Evolutionary conservation across 805 yeast species (phyloP), one percentile per base, ranked within the genome.

Genomic region (Candida dajiaensis): DNA sequence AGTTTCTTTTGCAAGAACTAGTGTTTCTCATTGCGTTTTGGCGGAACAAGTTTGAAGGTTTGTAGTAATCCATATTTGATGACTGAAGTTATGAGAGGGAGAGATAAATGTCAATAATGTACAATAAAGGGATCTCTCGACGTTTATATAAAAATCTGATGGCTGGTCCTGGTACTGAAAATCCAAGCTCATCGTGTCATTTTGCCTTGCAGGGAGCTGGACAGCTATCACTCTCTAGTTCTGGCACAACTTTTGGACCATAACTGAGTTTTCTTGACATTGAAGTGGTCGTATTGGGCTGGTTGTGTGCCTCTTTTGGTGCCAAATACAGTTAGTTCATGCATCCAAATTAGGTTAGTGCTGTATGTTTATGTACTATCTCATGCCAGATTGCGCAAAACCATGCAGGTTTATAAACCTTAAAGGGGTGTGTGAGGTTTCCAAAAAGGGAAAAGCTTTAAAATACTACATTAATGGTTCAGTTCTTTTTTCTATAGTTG

Each of bases 11-110:
- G 19, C 45, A 16, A 12, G 59, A 52, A 22, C 50, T 47, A 3
- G 38, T 47, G 21, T 51, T 51, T 37, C 46, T 52, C 43, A 58
- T 49, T 12, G 65, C 65, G 44, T 61, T 59, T 46, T 57, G 58
- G 40, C 65, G 59, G 41, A 58, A 59, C 11, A 61, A 44, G 2
- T 28, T 39, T 9, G 61, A 35, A 33, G 65, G 65, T 23, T 46
- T 42, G 48, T 61, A 61, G 51, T 45, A 53, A n/a, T 50, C 56
- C 59, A 52, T 56, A 13, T 16, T 36, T n/a, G n/a, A 28, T 7
- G 31, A 13, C 31, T 13, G n/a, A n/a, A 28, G 15, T 13, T 28
- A 4, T 28, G 8, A 5, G 5, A 22, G 31, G n/a, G n/a, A 13
- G n/a, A 28, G 31, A 28, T 13, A 28, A 28, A 7, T 9, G 8